Evolutionary conservation across 2,329 filamentous ascomycete species (phyloP), one percentile per base, ranked within the genome.

Genomic region (Pseudogymnoascus sp.): DNA sequence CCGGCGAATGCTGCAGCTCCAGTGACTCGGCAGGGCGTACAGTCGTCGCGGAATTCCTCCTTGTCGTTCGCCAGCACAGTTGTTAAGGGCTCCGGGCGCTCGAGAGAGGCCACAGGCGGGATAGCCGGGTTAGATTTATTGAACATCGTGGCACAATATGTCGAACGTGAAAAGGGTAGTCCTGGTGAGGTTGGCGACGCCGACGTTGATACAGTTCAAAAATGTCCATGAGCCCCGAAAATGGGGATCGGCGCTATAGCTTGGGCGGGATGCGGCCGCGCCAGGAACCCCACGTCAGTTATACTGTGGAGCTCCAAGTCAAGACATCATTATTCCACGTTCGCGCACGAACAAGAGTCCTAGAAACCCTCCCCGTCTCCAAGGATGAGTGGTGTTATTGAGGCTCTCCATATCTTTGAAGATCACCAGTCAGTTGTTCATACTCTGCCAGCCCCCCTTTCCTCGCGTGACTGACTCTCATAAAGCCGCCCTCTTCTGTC

Each of bases 321-420:
- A 12, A 41, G 58, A 60, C 35, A 60, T 60, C 35, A 37, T 43
- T 60, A 54, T 54, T 35, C 47, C 47, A 54, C 47, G 47, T 33
- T 54, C 28, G 28, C 47, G 47, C 47, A 54, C 47, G 16, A 54
- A 28, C 47, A 54, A 54, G n/a, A 33, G 47, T 54, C 28, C 16
- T 20, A 16, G 28, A 54, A 54, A 33, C 47, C 16, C 28, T 54
- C 47, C 28, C 28, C 9, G 11, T 20, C 28, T 6, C 20, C 58
- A 74, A 86, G 75, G 73, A 93, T 92, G 89, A 90, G 84, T 78
- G 86, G 90, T 78, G 86, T 89, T 72, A 89, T 99, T 72, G 93
- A 97, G 80, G 94, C 93, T 73, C 81, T 99, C 71, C 93, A 97
- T 79, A 92, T 99, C 74, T 97, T 89, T 76, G 92, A 97, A 83